phyloP scores from a whole-genome alignment of 2,329 filamentous ascomycete species.

The Pseudonectria buxi region DNA sequence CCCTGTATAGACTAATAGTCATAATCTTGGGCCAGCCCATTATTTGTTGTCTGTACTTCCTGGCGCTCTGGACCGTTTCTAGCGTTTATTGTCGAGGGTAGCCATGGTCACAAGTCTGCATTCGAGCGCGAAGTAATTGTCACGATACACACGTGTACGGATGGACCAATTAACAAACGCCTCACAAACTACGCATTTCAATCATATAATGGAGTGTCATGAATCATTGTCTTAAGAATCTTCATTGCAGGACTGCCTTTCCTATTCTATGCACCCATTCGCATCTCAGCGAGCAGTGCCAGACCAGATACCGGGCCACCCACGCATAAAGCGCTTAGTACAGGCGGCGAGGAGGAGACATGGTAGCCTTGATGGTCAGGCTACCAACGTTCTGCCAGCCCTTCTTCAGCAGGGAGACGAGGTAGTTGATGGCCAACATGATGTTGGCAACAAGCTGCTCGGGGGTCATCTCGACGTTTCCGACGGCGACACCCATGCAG shows the following conservation, averaged over 20 bases:
- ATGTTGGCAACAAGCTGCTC: slow-evolving; percentile 97
- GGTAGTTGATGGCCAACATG: slow-evolving; percentile 99
- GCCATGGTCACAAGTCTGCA: no score
- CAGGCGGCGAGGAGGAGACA: slow-evolving; percentile 96
- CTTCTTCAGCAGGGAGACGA: slow-evolving; percentile 99
- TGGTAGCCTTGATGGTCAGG: slow-evolving; percentile 99
- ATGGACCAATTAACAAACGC: no score
- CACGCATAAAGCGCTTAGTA: slow-evolving; percentile 63
- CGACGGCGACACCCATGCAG: slow-evolving; percentile 98
- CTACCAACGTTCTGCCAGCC: slow-evolving; percentile 99
- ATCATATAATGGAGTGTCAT: no score
- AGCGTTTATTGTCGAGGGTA: no score
- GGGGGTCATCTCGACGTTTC: slow-evolving; percentile 94
- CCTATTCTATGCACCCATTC: slow-evolving; percentile 12
- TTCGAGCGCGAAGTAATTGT: no score
- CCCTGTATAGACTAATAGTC: slow-evolving; percentile 12
- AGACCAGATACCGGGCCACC: slow-evolving; percentile 16
- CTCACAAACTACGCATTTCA: no score
- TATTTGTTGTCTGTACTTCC: no score
- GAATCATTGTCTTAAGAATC: slow-evolving; percentile 8
- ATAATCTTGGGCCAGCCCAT: slow-evolving; percentile 8
- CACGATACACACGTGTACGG: no score
- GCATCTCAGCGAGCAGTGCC: slow-evolving; percentile 12
- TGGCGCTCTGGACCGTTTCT: no score
- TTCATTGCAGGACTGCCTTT: slow-evolving; percentile 13